Evolutionary conservation across 2,329 filamentous ascomycete genomes (phyloP), one percentile per base, ranked within the genome.

Genomic region (Colletotrichum gigasporum): DNA sequence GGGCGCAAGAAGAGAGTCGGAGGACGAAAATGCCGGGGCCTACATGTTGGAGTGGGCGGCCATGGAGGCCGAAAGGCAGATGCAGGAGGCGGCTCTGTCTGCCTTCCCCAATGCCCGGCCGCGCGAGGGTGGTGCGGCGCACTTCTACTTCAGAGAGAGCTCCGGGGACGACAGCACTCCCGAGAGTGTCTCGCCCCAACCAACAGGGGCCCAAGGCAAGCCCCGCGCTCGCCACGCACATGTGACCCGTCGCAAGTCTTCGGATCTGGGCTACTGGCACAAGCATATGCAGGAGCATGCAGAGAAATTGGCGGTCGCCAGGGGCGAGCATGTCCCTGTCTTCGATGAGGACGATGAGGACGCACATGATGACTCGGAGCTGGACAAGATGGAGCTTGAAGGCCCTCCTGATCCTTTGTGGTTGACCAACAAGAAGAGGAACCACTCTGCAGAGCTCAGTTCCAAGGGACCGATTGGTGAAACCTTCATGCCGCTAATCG

Each of bases 11-110:
- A 76, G 91, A 81, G 83, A 94, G 84, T 87, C 85, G 61, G 90
- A 91, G 67, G 92, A 96, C 72, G 91, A 92, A 67, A 86, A 87
- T 67, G 91, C 92, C 69, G 88, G 91, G 53, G 88, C 90, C 35
- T 94, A 94, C 75, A 79, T 97, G 58, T 85, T 97, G 63, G 89
- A 91, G 60, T 82, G 97, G 61, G 92, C 94, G 42, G 92, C 92
- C 52, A 90, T 89, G 72, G 90, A 93, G 72, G 92, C 91, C 8
- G 90, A 96, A 74, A 88, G 90, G 72, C 91, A 95, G 74, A 82
- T 97, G 67, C 88, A 91, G 67, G 92, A 97, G 70, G 84, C 88
- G 72, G 91, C 90, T 48, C 83, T 94, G 73, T 89, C 90, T 37
- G 92, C 91, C 2, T 94, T 93, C 72, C 91, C 91, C 71, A 90